Evolutionary conservation across 257 asterid species (phyloP), one percentile per base, ranked within the genome.

Genomic region (Eustoma russellianum): DNA sequence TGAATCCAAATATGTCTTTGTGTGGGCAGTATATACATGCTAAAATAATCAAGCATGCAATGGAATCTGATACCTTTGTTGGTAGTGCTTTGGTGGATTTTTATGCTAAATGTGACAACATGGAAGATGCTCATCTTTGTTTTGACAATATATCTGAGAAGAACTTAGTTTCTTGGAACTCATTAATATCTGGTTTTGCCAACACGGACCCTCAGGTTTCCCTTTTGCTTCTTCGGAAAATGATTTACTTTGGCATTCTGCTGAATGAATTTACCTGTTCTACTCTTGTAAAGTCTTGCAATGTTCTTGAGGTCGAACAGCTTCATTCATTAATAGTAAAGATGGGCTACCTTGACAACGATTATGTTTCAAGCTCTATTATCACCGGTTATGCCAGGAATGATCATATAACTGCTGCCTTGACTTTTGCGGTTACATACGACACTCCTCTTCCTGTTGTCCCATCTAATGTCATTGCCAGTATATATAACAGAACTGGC

Each of bases 41-140:
- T 1, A 79, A 63, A 70, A 59, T 68, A 60, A 68, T 91, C 41
- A 83, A 80, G 83, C 76, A 48, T 52, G 50, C 71, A 53, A 71
- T 75, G 12, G 85, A 75, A 18, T 65, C 70, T 40, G 65, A 76
- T 60, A 74, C 74, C 43, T 75, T 61, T 38, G 57, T 70, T 3
- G 96, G 98, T 52, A 71, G 86, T 68, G 78, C 85, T 46, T 63
- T 91, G 79, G 74, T 80, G 49, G 71, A 69, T 59, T 87, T 86
- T 48, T 91, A 91, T 60, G 80, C 80, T 17, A 83, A 80, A 52
- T 74, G 62, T 41, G 77, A 63, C 50, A 70, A 69, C 65, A 14
- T 80, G 68, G 75, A 72, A 61, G 80, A 74, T 56, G 92, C 96
- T 6, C 76, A 45, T 33, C 13, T 33, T 46, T 91, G 98, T 63